Conservation (phyloP, 2,329 filamentous ascomycete species). For the Hirsutella minnesotensis region DNA sequence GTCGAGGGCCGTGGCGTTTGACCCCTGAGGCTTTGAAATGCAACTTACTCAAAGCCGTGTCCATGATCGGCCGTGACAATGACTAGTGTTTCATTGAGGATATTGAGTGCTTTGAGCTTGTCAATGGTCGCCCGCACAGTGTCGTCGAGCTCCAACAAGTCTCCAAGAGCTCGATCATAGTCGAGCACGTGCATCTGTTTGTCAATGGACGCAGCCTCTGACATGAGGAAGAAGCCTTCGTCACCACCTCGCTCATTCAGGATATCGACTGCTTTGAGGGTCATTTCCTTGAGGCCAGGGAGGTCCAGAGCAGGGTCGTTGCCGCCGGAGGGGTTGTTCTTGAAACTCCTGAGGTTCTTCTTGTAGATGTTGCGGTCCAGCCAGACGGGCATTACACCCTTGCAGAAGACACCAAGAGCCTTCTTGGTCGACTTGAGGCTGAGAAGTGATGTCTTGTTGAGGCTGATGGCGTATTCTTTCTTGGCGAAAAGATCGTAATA, state of each 20-base stretch:
- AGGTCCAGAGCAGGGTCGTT: slow-evolving; percentile 57
- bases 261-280: slow-evolving; percentile 72
- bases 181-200: slow-evolving; percentile 84
- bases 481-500: slow-evolving; percentile 70
- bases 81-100: slow-evolving; percentile 65
- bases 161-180: slow-evolving; percentile 75
- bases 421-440: slow-evolving; percentile 44
- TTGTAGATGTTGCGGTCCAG: slow-evolving; percentile 74
- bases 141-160: slow-evolving; percentile 77
- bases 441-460: slow-evolving; percentile 62
- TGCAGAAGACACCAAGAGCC: slow-evolving; percentile 68
- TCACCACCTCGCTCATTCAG: slow-evolving; percentile 54
- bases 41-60: slow-evolving; percentile 61
- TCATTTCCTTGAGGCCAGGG: slow-evolving; percentile 82
- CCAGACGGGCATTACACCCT: slow-evolving; percentile 69
- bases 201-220: slow-evolving; percentile 74
- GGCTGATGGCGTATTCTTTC: slow-evolving; percentile 57
- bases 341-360: slow-evolving; percentile 52
- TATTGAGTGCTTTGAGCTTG: slow-evolving; percentile 53
- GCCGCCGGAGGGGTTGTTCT: slow-evolving; percentile 58
- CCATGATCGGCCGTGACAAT: slow-evolving; percentile 81
- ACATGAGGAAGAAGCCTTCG: slow-evolving; percentile 79
- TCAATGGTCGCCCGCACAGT: slow-evolving; percentile 64
- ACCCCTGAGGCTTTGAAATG: too few species aligned
- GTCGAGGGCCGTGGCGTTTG: too few species aligned